Base-by-base conservation (phyloP, 2,329 filamentous ascomycete genomes). In the Teratosphaeria gauchensis region DNA sequence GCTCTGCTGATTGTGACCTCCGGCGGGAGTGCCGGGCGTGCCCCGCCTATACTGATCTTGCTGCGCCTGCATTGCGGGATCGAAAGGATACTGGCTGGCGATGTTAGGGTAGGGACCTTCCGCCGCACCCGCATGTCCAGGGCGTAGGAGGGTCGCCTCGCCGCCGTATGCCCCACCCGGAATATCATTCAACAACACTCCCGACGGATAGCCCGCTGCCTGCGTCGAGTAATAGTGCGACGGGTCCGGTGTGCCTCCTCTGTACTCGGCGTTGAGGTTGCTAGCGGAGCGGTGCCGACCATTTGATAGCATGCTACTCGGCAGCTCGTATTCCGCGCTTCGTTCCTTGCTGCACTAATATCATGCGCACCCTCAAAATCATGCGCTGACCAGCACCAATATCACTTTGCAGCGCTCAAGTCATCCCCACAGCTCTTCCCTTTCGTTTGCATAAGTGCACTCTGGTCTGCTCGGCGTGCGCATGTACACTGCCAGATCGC, bases 81-180 rank as follows among this genome's bases (percentile, higher is more conserved):
- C 71, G 21, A 11, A 38, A 16, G 42, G 38, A 30, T 46, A 42
- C 21, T 72, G 68, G 52, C 66, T 61, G 24, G 71, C 68, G 38
- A 76, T 67, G 56, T 69, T 64, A 21, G 74, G 73, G 75, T 60
- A 72, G 61, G 56, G 60, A 53, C 58, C 62, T 31, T 62, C 55
- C 9, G 48, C 24, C 6, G 35, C 59, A 31, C 54, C 53, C 12
- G 57, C 52, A 28, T 38, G 53, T 21, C 56, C 57, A 14, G 60
- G 60, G 38, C 64, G 60, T 16, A 66, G 46, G 30, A 65, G 52
- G 35, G 58, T 61, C 38, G 60, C 52, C 53, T 66, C 64, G 54
- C 55, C 57, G 56, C 61, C 64, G 9, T 55, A 53, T 8, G 42
- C 51, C 6, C 42, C 42, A n/a, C 57, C 59, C 24, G 64, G 58